A percentile compares a stretch with the other conserved stretches of the same genome.
Evolutionary conservation across 306 rosid species (phyloP).

Genomic region (Elaeagnus macrophylla): DNA sequence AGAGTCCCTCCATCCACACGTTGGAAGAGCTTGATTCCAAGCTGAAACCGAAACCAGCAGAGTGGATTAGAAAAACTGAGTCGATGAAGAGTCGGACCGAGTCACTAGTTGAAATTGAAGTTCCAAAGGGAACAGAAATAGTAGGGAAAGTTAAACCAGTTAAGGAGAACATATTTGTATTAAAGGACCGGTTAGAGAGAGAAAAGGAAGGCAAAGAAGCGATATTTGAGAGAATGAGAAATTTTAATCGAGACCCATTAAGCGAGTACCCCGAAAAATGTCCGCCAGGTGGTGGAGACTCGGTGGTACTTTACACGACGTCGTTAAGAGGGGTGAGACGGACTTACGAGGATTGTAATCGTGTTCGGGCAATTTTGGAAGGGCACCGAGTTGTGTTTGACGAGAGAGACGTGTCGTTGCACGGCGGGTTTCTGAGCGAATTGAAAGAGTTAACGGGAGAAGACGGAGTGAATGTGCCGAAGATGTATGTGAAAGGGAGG

Average conservation of each 20-base stretch:
- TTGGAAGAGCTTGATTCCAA: too few species aligned
- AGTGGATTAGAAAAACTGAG: too few species aligned
- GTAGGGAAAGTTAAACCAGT: too few species aligned
- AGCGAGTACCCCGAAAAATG: slow-evolving; percentile 54
- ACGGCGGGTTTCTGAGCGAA: slow-evolving; percentile 54
- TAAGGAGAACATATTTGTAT: slow-evolving; percentile 24
- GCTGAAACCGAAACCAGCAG: too few species aligned
- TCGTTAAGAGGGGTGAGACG: slow-evolving; percentile 70
- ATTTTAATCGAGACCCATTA: slow-evolving; percentile 38
- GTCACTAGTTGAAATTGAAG: too few species aligned
- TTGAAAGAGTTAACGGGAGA: slow-evolving; percentile 45
- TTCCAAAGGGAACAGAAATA: too few species aligned
- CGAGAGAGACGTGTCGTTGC: slow-evolving; percentile 88
- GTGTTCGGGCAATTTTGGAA: slow-evolving; percentile 50
- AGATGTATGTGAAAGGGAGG: slow-evolving; percentile 78
- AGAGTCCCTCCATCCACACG: too few species aligned
- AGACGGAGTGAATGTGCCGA: slow-evolving; percentile 33
- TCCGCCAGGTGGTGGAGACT: slow-evolving; percentile 59
- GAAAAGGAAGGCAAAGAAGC: slow-evolving; percentile 43
- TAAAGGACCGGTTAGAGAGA: slow-evolving; percentile 55
- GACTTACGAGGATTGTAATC: slow-evolving; percentile 66
- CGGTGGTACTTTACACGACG: slow-evolving; percentile 81
- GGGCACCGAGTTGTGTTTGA: slow-evolving; percentile 49
- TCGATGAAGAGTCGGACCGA: too few species aligned
- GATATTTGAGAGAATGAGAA: slow-evolving; percentile 16